These are phyloP conservation scores for Phytophthora ramorum DNA, from an alignment of 352 stramenopile genomes.

Conservation along the genomic window DNA sequence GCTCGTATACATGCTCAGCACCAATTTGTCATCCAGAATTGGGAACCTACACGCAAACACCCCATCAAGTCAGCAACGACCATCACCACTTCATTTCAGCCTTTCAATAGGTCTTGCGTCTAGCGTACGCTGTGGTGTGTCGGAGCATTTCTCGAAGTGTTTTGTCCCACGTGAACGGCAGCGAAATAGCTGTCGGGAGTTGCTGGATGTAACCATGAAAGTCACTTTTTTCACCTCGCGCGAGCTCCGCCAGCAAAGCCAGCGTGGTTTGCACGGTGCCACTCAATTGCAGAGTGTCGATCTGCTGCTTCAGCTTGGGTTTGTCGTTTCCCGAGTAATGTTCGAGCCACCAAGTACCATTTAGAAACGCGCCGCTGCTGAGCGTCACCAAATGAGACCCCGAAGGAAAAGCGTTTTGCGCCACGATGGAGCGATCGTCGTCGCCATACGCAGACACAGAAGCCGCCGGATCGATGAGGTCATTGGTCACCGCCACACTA, in stretches of 20 bases:
- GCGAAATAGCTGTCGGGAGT: conserved; percentile 50
- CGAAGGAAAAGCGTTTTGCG: conserved; percentile 34
- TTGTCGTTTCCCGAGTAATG: conserved; percentile 16
- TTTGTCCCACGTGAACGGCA: conserved; percentile 59
- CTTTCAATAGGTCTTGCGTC: not conserved
- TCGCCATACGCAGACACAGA: conserved; percentile 30
- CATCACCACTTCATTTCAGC: not conserved
- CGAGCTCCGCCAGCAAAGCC: conserved; percentile 54
- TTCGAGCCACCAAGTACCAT: conserved; percentile 54
- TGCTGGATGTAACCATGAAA: conserved; percentile 72
- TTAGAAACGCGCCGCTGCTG: conserved; percentile 48
- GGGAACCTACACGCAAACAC: conserved; percentile 34
- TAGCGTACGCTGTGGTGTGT: conserved; percentile 53
- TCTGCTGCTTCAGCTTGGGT: conserved; percentile 36
- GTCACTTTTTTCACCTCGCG: conserved; percentile 39
- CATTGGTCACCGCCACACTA: conserved; percentile 38
- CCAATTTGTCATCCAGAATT: conserved; percentile 63
- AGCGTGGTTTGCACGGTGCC: conserved; percentile 55
- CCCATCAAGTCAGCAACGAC: not conserved
- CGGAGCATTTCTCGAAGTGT: conserved; percentile 43
- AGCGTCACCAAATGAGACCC: conserved; percentile 55
- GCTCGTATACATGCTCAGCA: conserved; percentile 53
- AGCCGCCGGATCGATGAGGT: conserved; percentile 53
- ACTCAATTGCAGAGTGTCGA: conserved; percentile 46
- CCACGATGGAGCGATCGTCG: conserved; percentile 61